A percentile compares a stretch with the other conserved stretches of the same genome.
Conservation (phyloP, 2,329 filamentous ascomycete genomes). For the Ophiostoma ips region DNA sequence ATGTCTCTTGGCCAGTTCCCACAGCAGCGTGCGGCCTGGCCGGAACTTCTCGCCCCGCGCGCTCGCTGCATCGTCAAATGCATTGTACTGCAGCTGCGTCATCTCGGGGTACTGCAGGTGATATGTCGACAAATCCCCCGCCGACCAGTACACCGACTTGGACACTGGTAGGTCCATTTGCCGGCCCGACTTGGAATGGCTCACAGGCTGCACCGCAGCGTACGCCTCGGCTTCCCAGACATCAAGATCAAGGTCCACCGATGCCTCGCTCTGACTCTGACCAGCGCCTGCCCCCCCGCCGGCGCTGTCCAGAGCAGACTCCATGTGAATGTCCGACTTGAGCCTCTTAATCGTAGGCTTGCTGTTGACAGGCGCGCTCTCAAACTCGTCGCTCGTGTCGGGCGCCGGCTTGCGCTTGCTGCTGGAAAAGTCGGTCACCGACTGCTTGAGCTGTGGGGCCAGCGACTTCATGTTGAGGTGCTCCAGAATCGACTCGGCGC, state of each 20-base stretch:
- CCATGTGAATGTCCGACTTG: constrained; percentile 34
- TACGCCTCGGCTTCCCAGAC: constrained; percentile 31
- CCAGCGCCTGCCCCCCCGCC: neutral
- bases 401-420: constrained; percentile 42
- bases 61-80: constrained; percentile 38
- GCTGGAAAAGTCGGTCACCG: constrained; percentile 24
- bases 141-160: constrained; percentile 45
- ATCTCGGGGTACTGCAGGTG: constrained; percentile 51
- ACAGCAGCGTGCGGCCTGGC: constrained; percentile 36
- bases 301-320: constrained; percentile 15
- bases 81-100: constrained; percentile 43
- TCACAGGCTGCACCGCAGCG: constrained; percentile 34
- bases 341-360: constrained; percentile 42
- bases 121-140: constrained; percentile 38
- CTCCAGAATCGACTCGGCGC: constrained; percentile 31
- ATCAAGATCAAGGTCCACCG: neutral
- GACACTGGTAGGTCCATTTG: constrained; percentile 43
- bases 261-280: neutral
- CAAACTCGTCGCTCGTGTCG: constrained; percentile 39
- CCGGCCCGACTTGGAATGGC: constrained; percentile 35
- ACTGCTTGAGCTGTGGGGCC: constrained; percentile 15
- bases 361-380: constrained; percentile 15
- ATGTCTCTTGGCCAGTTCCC: constrained; percentile 43
- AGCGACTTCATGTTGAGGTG: constrained; percentile 30
- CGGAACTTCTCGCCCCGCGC: constrained; percentile 38